Conservation (phyloP, 306 rosid species). For the Acmispon strigosus region DNA sequence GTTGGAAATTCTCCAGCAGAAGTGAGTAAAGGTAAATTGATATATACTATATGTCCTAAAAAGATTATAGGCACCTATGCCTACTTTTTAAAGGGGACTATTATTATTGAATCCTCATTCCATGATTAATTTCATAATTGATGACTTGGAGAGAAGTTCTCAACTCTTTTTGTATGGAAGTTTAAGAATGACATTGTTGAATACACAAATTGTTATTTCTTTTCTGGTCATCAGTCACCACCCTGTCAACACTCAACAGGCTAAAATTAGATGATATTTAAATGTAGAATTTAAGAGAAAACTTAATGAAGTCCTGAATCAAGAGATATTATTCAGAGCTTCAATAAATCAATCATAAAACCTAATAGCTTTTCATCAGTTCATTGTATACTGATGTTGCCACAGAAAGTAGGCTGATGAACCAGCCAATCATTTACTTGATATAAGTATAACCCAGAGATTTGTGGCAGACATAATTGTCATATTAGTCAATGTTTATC, state of each 20-base stretch:
- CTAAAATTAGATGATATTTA: not conserved
- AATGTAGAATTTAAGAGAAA: not conserved
- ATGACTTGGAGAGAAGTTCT: conserved; percentile 14
- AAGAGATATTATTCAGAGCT: not conserved
- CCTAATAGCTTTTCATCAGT: not conserved
- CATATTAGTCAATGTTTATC: not conserved
- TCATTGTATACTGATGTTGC: not conserved
- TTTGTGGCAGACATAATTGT: not conserved
- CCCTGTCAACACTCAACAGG: not conserved
- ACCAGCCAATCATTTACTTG: not conserved
- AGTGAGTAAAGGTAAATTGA: conserved; percentile 68
- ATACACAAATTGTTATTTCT: not conserved
- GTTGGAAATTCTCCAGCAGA: conserved; percentile 82
- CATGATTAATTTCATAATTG: not conserved
- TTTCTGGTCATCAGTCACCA: not conserved
- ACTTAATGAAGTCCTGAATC: not conserved
- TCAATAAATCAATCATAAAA: conserved; percentile 3
- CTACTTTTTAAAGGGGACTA: not conserved
- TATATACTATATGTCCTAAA: not conserved
- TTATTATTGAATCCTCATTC: not conserved
- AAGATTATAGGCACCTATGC: not conserved
- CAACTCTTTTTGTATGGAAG: not conserved
- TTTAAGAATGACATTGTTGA: conserved; percentile 1
- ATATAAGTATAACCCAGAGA: not conserved
- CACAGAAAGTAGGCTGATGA: not conserved